Conservation (phyloP, 441 rosid species). For the Gossypium aridum region DNA sequence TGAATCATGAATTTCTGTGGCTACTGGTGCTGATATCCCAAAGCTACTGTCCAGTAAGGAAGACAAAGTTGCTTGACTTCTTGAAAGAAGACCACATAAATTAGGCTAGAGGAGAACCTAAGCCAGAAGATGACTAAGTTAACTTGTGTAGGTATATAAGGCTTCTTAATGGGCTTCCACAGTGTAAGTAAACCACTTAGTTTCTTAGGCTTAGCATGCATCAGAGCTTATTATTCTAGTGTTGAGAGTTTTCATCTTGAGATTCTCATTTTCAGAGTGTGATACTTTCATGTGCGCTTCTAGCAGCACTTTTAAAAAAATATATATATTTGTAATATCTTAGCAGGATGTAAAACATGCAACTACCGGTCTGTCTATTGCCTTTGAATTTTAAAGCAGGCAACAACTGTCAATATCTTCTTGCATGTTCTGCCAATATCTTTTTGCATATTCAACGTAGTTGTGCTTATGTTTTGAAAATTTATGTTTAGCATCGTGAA, state of each 20-base stretch:
- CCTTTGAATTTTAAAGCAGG: background rate
- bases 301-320: background rate
- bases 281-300: background rate
- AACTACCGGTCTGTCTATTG: background rate
- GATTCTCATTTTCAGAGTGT: background rate
- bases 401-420: background rate
- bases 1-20: background rate
- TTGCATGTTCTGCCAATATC: slow-evolving; percentile 5
- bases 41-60: background rate
- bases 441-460: background rate
- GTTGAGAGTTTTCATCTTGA: background rate
- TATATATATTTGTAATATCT: background rate
- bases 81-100: background rate
- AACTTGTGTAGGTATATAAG: background rate
- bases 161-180: background rate
- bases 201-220: background rate
- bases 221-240: background rate
- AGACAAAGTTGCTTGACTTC: background rate
- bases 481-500: slow-evolving; percentile 60
- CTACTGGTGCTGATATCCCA: background rate
- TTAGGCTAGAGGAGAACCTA: background rate
- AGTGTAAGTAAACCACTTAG: background rate
- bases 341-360: background rate
- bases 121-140: background rate
- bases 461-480: slow-evolving; percentile 13